Evolutionary conservation across 257 asterid genomes (phyloP), one percentile per base, ranked within the genome.

Genomic region (Prunella vulgaris): DNA sequence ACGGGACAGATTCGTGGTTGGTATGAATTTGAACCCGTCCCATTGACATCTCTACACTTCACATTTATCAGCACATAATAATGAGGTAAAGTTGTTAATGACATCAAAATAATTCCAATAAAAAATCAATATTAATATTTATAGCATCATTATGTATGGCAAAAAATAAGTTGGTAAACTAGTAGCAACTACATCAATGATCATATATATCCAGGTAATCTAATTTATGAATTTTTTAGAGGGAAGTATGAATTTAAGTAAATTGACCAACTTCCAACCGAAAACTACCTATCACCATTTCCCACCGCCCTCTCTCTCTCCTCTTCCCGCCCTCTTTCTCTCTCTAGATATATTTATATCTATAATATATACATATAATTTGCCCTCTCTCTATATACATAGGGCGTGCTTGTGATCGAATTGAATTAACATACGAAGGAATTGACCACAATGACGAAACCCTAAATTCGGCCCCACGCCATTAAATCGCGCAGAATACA

Each of bases 211-310:
- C 1, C 52, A 8, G 28, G 28, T 25, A 25, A 30, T 30, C 2
- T 1, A 30, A 30, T 4, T 32, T 6, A 32, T 5, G 37, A 28
- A 60, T 17, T 18, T 2, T 5, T 3, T 1, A 17, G 17, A n/a
- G 4, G 28, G 42, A 53, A 37, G 25, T 7, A 66, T 66, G 72
- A 30, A 32, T 25, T 3, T 22, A 68, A 21, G 68, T 65, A n/a
- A 82, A 78, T 76, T 25, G 85, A 65, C 79, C 82, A 77, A 76
- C 80, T 66, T 65, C 86, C 88, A 82, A 84, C 89, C 40, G 82
- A 74, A 79, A 81, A 74, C 77, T 42, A 79, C 88, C 82, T 52
- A 21, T 28, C 64, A 83, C 83, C 71, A 64, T 59, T 69, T 60
- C 72, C 81, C 80, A 71, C 76, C 73, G 51, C 37, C 15, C 64